These are phyloP conservation scores for Cyberlindnera samutprakarnensis DNA, from an alignment of 805 yeast genomes.

Conservation along the genomic window DNA sequence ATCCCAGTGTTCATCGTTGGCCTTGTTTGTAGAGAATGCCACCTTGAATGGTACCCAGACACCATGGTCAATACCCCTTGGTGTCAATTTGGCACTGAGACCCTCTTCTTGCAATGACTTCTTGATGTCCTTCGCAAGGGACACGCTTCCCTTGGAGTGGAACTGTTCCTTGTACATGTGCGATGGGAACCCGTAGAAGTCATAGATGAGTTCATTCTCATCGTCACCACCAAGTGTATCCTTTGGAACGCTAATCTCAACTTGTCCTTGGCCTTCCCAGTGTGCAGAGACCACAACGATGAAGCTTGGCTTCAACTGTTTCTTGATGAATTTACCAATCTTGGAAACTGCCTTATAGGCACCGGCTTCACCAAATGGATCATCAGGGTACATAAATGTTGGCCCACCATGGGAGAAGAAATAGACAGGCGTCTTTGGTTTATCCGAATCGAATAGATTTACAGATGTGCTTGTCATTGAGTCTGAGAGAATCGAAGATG, in stretches of 20 bases:
- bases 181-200: constrained; percentile 66
- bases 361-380: constrained; percentile 41
- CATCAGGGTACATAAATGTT: constrained; percentile 55
- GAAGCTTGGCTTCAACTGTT: constrained; percentile 52
- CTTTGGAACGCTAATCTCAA: constrained; percentile 44
- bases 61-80: constrained; percentile 79
- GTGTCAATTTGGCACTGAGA: constrained; percentile 34
- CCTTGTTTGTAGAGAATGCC: constrained; percentile 42
- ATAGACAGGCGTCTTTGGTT: constrained; percentile 42
- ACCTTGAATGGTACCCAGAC: constrained; percentile 76
- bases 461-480: too few relatives aligned
- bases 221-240: constrained; percentile 2
- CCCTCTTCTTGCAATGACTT: constrained; percentile 34
- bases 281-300: constrained; percentile 69
- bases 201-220: constrained; percentile 60
- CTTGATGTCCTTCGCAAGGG: constrained; percentile 38
- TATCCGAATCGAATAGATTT: constrained; percentile 12
- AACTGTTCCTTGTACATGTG: constrained; percentile 58
- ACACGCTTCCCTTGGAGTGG: constrained; percentile 38
- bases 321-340: constrained; percentile 45
- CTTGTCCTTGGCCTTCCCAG: constrained; percentile 50
- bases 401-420: constrained; percentile 86
- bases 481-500: too few relatives aligned
- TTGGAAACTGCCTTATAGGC: constrained; percentile 46
- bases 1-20: constrained; percentile 18